Base-by-base conservation (phyloP, 805 yeast species). In the Candida suzukii region DNA sequence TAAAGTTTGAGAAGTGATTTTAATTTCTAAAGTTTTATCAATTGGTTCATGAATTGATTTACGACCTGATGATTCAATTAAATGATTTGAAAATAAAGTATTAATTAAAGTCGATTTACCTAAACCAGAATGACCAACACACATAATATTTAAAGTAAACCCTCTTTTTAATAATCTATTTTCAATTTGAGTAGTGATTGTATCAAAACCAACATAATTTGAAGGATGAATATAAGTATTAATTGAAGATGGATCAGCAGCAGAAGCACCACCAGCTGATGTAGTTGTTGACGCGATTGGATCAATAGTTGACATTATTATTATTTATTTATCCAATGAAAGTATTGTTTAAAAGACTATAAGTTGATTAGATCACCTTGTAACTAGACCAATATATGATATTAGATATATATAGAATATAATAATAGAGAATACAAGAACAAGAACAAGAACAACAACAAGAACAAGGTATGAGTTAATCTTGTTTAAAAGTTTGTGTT, bases 111-210 rank as follows among this genome's bases (percentile, higher is more conserved):
- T 93, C 41, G 95, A 78, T 64, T 93, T 93, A 44, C 99, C 99
- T 52, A 93, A 74, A 2, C 99, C 99, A 10, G 95, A 83, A 54
- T 79, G 80, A 39, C 95, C 99, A 37, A 91, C 98, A 38, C 86
- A 83, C 93, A 93, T 88, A 38, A 93, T 67, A 59, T 93, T 93
- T 66, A 93, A 84, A 59, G 88, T 91, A 66, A 93, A 93, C 3
- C 99, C 99, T 53, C 90, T 75, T 63, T 88, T 90, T 63, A 93
- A 71, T 53, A 93, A 70, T 52, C 96, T 78, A 62, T 83, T 88
- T 64, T 93, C 97, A 57, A 93, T 93, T 67, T 93, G 99, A 29
- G 83, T 76, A 39, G 98, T 91, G 65, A 93, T 91, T 47, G 97
- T 83, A 66, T 93, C 98, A 61, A 93, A 91, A 36, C 99, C 99